Evolutionary conservation across 2,329 filamentous ascomycete species (phyloP), one percentile per base, ranked within the genome.

Genomic region (Cladophialophora psammophila): DNA sequence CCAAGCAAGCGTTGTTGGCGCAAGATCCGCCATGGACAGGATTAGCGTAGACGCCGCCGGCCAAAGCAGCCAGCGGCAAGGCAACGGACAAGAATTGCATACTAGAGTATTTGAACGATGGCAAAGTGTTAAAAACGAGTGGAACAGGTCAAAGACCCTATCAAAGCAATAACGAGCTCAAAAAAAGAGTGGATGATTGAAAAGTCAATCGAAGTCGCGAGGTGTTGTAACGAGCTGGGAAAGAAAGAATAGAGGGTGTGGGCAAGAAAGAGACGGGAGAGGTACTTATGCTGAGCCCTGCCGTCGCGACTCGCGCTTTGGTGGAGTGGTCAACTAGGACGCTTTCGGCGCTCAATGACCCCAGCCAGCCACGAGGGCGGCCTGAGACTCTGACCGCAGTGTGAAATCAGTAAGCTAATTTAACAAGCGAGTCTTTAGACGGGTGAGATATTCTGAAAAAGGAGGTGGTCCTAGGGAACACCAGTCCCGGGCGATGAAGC

Each of bases 131-230:
- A n/a, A 36, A 64, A 73, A 73, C 56, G 71, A 73, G 53, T 69
- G 71, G 63, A 67, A 71, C 63, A 69, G 70, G 70, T 71, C 65
- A 68, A 66, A 34, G 69, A 71, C 71, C 69, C 70, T 52, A 63
- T 18, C 5, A 50, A 50, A 65, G 65, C 64, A 60, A 53, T 32
- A 62, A 48, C 61, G 62, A 63, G 67, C 64, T 71, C 68, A 62
- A 61, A 72, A 72, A 68, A 71, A 66, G 71, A 73, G 66, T 72
- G 71, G 71, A 71, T 63, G 71, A 73, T 70, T 73, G 71, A 72
- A 69, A 73, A 58, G 6, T 72, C 71, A 73, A 73, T 73, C 71
- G 53, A 66, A 50, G 20, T 36, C 56, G n/a, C 55, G 36, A 56
- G 53, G 64, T 63, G 34, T 31, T 4, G 20, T 63, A 63, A 55